phyloP scores from a whole-genome alignment of 306 rosid species.

The Carpinus viminea region DNA sequence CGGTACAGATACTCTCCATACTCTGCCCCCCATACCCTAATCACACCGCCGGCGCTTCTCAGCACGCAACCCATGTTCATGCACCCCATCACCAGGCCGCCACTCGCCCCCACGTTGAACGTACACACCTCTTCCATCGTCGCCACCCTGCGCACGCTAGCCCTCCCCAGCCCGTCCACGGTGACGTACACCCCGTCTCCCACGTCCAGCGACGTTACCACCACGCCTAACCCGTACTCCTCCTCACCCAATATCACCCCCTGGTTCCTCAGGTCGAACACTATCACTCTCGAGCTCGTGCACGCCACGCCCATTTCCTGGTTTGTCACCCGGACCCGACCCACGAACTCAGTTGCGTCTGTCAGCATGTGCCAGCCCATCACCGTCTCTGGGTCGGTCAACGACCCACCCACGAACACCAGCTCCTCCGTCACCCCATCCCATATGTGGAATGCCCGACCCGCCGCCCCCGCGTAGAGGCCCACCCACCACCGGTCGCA shows the following conservation, averaged over 20 bases:
- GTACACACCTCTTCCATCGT: constrained; percentile 48
- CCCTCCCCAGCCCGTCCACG: constrained; percentile 47
- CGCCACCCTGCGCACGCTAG: constrained; percentile 46
- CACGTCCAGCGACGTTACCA: constrained; percentile 58
- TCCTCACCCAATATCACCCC: constrained; percentile 37
- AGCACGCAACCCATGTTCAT: constrained; percentile 57
- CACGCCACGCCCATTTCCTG: constrained; percentile 66
- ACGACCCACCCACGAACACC: constrained; percentile 48
- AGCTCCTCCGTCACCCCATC: constrained; percentile 38
- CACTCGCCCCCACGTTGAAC: constrained; percentile 35
- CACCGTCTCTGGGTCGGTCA: constrained; percentile 73
- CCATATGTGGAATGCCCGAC: constrained; percentile 76
- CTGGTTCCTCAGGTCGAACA: constrained; percentile 49
- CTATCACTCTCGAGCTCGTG: constrained; percentile 47
- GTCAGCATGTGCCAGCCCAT: constrained; percentile 83
- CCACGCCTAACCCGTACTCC: constrained; percentile 33
- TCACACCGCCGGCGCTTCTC: constrained; percentile 37
- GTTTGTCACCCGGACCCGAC: constrained; percentile 59
- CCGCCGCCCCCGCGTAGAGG: constrained; percentile 68
- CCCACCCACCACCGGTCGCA: constrained; percentile 74
- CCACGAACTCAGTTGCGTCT: constrained; percentile 51
- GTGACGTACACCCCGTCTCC: constrained; percentile 42
- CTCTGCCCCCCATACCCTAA: constrained; percentile 63
- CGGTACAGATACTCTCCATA: constrained; percentile 6
- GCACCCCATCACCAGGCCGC: constrained; percentile 53